Base-by-base conservation (phyloP, 2,329 filamentous ascomycete genomes). In the Didymella pomorum region DNA sequence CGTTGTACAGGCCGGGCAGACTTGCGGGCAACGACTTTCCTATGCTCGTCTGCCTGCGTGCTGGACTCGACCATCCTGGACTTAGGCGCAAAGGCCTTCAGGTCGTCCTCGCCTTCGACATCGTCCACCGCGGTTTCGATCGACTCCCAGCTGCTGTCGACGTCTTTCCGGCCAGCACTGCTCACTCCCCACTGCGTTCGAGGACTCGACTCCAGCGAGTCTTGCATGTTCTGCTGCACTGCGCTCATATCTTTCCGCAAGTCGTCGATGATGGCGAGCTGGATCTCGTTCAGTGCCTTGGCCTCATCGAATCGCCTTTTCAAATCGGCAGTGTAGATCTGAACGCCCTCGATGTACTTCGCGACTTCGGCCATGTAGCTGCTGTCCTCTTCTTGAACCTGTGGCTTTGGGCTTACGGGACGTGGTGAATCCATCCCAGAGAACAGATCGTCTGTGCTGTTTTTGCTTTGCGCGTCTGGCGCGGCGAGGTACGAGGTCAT, bases 301-400 rank as follows among this genome's bases (percentile, higher is more conserved):
- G 71, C 62, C 58, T 76, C 74, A 8, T 74, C 72, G n/a, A 75
- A 61, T 23, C 73, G 63, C 63, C 60, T 65, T 28, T 67, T 66
- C 43, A 75, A 50, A 31, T 74, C 71, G 28, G 63, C 50, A 3
- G 70, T 67, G 28, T 68, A 61, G 21, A 61, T 67, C 45, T 66
- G 62, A 12, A 76, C 73, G 29, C 64, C 64, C 14, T 63, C 60
- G 26, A 75, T 70, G 46, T 72, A 75, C 16, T 49, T 60, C 1
- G 60, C 69, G 4, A 75, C 72, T 39, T 70, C 61, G 2, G 58
- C 47, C 9, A 73, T 60, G 44, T 76, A 75, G 21, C 58, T 63
- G 14, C 62, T 58, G 12, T 63, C 54, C 10, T 62, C 25, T 25
- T 58, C 52, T 7, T 48, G 18, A 16, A 56, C 53, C 9, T 42